Percentiles rank a stretch among this genome's conserved stretches.
Conservation (phyloP, 768 basidiomycete genomes). For the Tulasnella sp. region DNA sequence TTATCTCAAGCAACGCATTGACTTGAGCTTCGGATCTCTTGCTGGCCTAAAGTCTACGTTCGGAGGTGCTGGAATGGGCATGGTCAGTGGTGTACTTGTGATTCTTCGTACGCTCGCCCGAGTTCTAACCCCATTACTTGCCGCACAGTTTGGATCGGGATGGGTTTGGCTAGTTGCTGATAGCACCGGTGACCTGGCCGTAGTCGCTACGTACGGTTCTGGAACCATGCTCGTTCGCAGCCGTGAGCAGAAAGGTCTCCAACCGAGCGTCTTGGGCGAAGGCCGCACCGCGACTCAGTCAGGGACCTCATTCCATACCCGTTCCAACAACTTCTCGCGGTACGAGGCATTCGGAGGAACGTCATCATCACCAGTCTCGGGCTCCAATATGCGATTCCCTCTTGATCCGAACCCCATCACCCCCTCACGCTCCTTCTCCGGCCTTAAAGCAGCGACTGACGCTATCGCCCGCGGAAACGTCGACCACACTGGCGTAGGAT, state of each 20-base stretch:
- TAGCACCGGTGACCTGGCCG: constrained; percentile 53
- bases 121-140: background rate
- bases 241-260: constrained; percentile 37
- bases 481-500: constrained; percentile 41
- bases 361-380: background rate
- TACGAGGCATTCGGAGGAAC: background rate
- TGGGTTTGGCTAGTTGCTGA: constrained; percentile 88
- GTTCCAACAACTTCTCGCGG: background rate
- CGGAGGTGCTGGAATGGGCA: constrained; percentile 69
- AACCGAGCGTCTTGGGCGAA: constrained; percentile 31
- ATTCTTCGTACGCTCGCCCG: background rate
- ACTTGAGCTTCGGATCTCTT: constrained; percentile 56
- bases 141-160: constrained; percentile 56
- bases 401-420: constrained; percentile 35
- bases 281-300: no score
- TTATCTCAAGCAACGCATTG: constrained; percentile 40
- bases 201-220: constrained; percentile 82
- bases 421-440: constrained; percentile 38
- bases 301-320: no score
- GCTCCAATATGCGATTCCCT: background rate
- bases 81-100: constrained; percentile 38
- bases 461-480: background rate
- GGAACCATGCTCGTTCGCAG: constrained; percentile 74
- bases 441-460: background rate
- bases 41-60: constrained; percentile 69